Evolutionary conservation across 805 yeast genomes (phyloP).

Genomic region (Monosporozyma yasuniensis): DNA sequence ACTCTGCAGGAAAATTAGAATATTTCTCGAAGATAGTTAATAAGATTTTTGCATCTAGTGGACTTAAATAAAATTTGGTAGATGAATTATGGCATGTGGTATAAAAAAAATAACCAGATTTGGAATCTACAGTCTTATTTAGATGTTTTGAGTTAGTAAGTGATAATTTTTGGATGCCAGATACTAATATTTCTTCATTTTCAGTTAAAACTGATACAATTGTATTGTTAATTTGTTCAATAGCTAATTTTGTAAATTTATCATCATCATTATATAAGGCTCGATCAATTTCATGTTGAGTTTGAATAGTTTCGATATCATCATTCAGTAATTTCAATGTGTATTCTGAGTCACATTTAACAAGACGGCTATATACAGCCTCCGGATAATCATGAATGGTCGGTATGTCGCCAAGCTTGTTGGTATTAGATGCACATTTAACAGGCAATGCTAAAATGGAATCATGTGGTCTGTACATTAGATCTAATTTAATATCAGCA

Average conservation of each 20-base stretch:
- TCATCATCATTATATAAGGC: constrained; percentile 54
- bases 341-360: constrained; percentile 55
- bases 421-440: constrained; percentile 28
- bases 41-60: constrained; percentile 71
- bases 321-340: constrained; percentile 43
- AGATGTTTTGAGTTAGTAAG: constrained; percentile 1
- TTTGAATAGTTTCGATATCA: constrained; percentile 49
- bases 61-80: constrained; percentile 59
- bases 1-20: constrained; percentile 55
- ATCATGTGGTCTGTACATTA: constrained; percentile 50
- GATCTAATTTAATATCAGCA: constrained; percentile 46
- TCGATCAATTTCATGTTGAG: constrained; percentile 48
- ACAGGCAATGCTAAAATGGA: constrained; percentile 43
- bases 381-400: constrained; percentile 36
- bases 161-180: constrained; percentile 7
- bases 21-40: constrained; percentile 54
- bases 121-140: constrained; percentile 25
- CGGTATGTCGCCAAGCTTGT: constrained; percentile 44
- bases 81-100: constrained; percentile 67
- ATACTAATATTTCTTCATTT: constrained; percentile 4
- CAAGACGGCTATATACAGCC: constrained; percentile 52
- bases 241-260: constrained; percentile 45
- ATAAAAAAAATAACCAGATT: constrained; percentile 57
- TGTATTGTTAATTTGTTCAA: constrained; percentile 42
- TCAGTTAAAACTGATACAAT: constrained; percentile 32